phyloP scores from a whole-genome alignment of 805 yeast genomes.

The Sugiyamaella qingdaonensis region DNA sequence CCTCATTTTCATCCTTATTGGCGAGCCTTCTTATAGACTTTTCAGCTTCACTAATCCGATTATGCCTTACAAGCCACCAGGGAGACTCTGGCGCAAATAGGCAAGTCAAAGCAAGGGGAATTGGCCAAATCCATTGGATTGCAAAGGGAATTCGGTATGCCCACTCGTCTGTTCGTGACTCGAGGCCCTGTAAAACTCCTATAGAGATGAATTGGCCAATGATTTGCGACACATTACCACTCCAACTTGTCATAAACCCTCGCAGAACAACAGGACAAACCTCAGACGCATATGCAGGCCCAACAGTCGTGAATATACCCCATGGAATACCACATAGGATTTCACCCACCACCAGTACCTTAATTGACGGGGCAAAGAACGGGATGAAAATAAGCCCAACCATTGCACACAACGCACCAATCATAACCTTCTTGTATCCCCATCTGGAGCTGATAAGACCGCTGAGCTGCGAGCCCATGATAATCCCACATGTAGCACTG shows the following conservation, averaged over 20 bases:
- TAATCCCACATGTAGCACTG: constrained; percentile 30
- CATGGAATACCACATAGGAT: constrained; percentile 40
- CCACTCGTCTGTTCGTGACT: constrained; percentile 26
- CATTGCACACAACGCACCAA: constrained; percentile 31
- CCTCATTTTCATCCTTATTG: constrained; percentile 40
- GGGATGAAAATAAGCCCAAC: constrained; percentile 36
- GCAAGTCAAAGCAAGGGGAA: constrained; percentile 37
- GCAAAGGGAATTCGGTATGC: constrained; percentile 54
- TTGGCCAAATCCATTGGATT: constrained; percentile 57
- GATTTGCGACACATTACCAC: constrained; percentile 39
- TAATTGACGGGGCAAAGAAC: constrained; percentile 41
- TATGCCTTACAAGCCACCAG: constrained; percentile 48
- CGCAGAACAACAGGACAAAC: constrained; percentile 50
- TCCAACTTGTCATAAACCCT: constrained; percentile 37
- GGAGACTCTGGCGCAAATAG: constrained; percentile 53
- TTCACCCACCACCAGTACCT: constrained; percentile 36
- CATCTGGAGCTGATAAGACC: constrained; percentile 40
- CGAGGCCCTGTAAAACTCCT: constrained; percentile 43
- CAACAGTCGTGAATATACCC: constrained; percentile 49
- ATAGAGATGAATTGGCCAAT: constrained; percentile 51
- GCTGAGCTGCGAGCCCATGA: constrained; percentile 40
- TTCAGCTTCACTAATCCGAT: constrained; percentile 41
- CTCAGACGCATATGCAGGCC: constrained; percentile 51
- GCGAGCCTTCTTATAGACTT: constrained; percentile 34
- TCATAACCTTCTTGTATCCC: constrained; percentile 41